Base-by-base conservation (phyloP, 2,329 filamentous ascomycete genomes). In the Alternaria ethzedia region DNA sequence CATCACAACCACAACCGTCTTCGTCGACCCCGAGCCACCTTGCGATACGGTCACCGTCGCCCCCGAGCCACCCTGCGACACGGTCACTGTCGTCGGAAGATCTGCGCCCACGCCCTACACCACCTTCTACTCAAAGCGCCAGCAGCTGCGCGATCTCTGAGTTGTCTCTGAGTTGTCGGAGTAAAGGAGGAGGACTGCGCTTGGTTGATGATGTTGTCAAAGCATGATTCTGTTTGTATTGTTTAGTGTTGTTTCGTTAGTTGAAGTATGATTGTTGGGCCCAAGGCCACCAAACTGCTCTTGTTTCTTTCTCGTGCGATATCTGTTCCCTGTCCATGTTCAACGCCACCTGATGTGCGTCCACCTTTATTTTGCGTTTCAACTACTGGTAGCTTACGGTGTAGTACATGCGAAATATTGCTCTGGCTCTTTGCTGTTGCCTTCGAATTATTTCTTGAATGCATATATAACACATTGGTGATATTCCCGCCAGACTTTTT, bases 211-310 rank as follows among this genome's bases (percentile, higher is more conserved):
- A 25, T 17, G 47, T 20, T 13, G 26, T 30, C 13, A n/a, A 21
- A 41, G 28, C 20, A 25, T 52, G 30, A 41, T 52, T 52, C 28
- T 12, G 20, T 36, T 25, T 52, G 49, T 52, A 52, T 52, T 52
- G 20, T 17, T 52, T 25, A 52, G 20, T 32, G 13, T 52, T 2
- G 30, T 21, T 36, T 52, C 32, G 49, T 41, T 36, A 36, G 12
- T 52, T 41, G 20, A 41, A 60, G 36, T 17, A 61, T 64, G 32
- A 50, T 44, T 70, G 47, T 59, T 67, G 62, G 62, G 60, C 63
- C 60, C 54, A 15, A 69, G 65, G 64, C 62, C 62, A 67, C 49
- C 13, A 52, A 8, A 3, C 1, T 8, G 43, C 10, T 45, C 20
- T 8, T 23, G 4, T 17, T 21, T 2, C 7, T 3, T 5, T 23